Evolutionary conservation across 164 flowering plant species (phyloP).

Genomic region (Liriodendron chinense): DNA sequence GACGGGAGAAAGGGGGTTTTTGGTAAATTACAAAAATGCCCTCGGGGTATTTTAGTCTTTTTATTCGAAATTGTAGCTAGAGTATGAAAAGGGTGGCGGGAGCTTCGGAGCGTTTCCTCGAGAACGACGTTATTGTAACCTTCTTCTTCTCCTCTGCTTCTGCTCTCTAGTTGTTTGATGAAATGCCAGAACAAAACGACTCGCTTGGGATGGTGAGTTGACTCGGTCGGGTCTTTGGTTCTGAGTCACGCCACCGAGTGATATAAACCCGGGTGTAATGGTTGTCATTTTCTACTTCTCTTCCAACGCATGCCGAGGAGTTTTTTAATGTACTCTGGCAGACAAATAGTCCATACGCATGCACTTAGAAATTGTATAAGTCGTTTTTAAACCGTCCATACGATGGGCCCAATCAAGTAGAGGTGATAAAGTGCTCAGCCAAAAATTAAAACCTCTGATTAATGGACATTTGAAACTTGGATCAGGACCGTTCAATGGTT

Average conservation of each 20-base stretch:
- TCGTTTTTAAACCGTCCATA: too few relatives aligned
- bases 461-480: too few relatives aligned
- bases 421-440: too few relatives aligned
- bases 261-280: neutral
- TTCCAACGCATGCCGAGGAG: neutral
- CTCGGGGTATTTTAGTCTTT: neutral
- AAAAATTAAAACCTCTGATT: too few relatives aligned
- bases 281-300: neutral
- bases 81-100: conserved; percentile 3
- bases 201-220: neutral
- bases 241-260: too few relatives aligned
- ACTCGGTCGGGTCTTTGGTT: neutral
- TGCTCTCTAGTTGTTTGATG: neutral
- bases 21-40: neutral
- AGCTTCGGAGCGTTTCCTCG: neutral
- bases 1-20: too few relatives aligned
- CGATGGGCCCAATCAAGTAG: too few relatives aligned
- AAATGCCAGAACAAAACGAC: conserved; percentile 6
- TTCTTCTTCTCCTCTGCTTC: neutral
- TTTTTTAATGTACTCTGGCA: neutral
- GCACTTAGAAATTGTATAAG: neutral
- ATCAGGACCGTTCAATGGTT: too few relatives aligned
- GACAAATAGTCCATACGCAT: neutral
- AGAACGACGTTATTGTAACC: neutral
- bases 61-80: neutral